Conservation (phyloP, 495 filamentous ascomycete species). For the Neurospora terricola region DNA sequence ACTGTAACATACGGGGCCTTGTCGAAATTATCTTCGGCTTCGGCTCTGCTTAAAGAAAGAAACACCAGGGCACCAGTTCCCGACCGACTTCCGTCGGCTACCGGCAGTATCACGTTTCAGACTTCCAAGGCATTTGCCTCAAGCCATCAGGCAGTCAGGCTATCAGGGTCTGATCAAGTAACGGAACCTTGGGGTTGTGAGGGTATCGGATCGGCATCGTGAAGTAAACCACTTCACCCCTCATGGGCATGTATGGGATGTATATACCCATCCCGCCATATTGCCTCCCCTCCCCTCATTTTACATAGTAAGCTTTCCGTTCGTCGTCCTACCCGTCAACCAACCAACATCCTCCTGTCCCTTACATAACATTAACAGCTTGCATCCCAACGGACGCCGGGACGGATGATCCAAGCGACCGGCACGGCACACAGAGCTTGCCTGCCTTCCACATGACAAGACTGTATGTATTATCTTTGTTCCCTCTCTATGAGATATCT, state of each 20-base stretch:
- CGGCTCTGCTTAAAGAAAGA: not conserved
- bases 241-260: no score
- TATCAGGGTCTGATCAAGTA: not conserved
- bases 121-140: not conserved
- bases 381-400: not conserved
- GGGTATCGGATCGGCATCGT: not conserved
- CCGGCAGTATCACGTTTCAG: not conserved
- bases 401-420: not conserved
- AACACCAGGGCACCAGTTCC: not conserved
- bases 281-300: not conserved
- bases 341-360: not conserved
- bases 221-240: not conserved
- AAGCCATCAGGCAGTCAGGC: not conserved
- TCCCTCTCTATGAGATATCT: not conserved
- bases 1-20: not conserved
- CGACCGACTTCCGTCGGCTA: not conserved
- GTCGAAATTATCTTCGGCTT: not conserved
- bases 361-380: not conserved
- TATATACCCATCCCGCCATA: not conserved
- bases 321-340: not conserved
- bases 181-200: not conserved
- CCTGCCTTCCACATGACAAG: not conserved
- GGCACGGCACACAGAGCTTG: not conserved
- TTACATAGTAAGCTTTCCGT: not conserved
- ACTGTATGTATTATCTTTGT: not conserved